phyloP scores from a whole-genome alignment of 202 grass and related monocot species.

The Schoenoplectus tabernaemontani region DNA sequence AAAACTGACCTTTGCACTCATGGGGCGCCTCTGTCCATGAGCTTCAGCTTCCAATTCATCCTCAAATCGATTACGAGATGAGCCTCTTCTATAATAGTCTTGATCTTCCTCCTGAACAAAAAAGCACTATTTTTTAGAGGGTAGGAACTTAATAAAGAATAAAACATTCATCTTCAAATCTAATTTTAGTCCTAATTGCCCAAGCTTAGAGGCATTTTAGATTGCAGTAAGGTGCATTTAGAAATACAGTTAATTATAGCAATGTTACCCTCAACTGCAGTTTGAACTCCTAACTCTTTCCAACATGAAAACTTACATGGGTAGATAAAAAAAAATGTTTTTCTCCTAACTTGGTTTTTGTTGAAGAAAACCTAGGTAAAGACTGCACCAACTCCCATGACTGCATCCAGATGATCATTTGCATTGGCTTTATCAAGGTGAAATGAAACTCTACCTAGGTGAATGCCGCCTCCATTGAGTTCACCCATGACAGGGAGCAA shows the following conservation, averaged over 20 bases:
- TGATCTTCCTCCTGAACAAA: slow-evolving; percentile 59
- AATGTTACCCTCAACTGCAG: neutral
- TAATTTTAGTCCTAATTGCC: neutral
- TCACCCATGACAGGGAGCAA: neutral
- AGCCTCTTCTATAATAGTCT: slow-evolving; percentile 50
- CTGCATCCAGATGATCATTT: neutral
- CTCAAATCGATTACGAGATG: slow-evolving; percentile 56
- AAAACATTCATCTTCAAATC: slow-evolving; percentile 25
- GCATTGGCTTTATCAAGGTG: neutral
- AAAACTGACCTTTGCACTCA: slow-evolving; percentile 65
- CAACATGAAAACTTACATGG: neutral
- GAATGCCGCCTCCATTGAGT: neutral
- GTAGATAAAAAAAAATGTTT: neutral
- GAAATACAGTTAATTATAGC: neutral
- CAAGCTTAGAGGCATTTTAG: neutral
- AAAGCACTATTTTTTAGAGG: slow-evolving; percentile 16
- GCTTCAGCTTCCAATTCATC: slow-evolving; percentile 90
- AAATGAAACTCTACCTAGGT: neutral
- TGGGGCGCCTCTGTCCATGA: slow-evolving; percentile 56
- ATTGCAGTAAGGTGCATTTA: neutral
- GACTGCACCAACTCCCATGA: neutral
- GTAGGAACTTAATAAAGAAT: neutral
- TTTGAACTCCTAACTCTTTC: neutral
- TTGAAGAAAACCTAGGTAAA: neutral
- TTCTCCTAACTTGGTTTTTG: neutral